Evolutionary conservation across 768 basidiomycete genomes (phyloP).

Genomic region (Tulasnella calospora): DNA sequence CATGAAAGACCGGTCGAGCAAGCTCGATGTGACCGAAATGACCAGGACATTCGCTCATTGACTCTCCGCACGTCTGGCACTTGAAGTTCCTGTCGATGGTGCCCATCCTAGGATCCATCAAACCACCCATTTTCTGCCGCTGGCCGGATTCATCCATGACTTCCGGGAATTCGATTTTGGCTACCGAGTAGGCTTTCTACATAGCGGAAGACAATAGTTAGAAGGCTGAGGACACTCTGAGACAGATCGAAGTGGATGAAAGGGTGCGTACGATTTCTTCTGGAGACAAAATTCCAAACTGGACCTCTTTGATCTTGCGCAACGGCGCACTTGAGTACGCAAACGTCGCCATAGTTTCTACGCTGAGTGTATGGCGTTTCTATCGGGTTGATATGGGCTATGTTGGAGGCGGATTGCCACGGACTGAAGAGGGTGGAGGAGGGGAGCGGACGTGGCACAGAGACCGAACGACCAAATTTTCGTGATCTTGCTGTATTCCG

Average conservation of each 20-base stretch:
- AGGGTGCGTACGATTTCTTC: slow-evolving; percentile 87
- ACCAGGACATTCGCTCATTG: slow-evolving; percentile 99
- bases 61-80: slow-evolving; percentile 99
- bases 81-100: slow-evolving; percentile 97
- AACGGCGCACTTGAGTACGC: slow-evolving; percentile 91
- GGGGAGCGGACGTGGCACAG: neutral
- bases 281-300: slow-evolving; percentile 97
- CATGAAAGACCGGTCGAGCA: slow-evolving; percentile 94
- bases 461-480: neutral
- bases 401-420: neutral
- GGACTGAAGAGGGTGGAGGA: slow-evolving; percentile 17
- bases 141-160: slow-evolving; percentile 94
- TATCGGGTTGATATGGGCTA: neutral
- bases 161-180: slow-evolving; percentile 97
- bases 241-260: neutral
- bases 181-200: slow-evolving; percentile 98
- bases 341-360: slow-evolving; percentile 48
- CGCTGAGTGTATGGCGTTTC: neutral
- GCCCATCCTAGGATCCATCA: slow-evolving; percentile 98
- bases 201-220: slow-evolving; percentile 22
- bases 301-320: slow-evolving; percentile 94
- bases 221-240: neutral
- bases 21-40: slow-evolving; percentile 99
- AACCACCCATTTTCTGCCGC: slow-evolving; percentile 84
- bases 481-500: slow-evolving; percentile 2